Evolutionary conservation across 768 basidiomycete genomes (phyloP), one percentile per base, ranked within the genome.

Genomic region (Tylopilus cervinicoccineus): DNA sequence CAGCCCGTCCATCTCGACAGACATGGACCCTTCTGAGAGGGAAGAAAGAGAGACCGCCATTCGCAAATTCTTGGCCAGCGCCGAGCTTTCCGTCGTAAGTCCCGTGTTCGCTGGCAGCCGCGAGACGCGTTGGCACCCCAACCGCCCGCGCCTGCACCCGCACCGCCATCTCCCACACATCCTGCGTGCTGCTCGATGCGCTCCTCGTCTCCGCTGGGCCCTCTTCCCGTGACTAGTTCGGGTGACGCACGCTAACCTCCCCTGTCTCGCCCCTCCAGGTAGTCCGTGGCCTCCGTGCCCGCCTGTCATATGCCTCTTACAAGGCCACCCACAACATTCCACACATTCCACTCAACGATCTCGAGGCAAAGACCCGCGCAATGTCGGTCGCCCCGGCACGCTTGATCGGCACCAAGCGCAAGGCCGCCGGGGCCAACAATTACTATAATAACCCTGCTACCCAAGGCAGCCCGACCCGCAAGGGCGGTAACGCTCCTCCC

Each of bases 261-360:
- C 59, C 55, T 70, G 60, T 61, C 52, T 62, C 58, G 60, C 61
- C 32, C 48, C 42, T 52, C 50, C 72, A 92, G 89, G 80, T 92
- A 27, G 87, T 88, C 61, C 86, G 86, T 63, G 83, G 79, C 45
- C 76, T 93, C 48, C 82, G 90, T 52, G 77, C 88, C 58, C 84
- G 88, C 56, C 78, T 93, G 43, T 79, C 86, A 0, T 88, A 89
- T 68, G 89, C 89, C 20, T 84, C 85, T 2, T 90, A 86, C 76
- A 92, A 92, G 70, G 87, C 89, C 5, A 76, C 76, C 13, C 79
- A 88, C 66, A 86, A 88, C 64, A 69, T 87, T 47, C 72, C 83
- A 10, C 78, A 82, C 47, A 71, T 81, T 42, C 74, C 83, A 38
- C 70, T 90, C 41, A 76, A 77, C 59, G 87, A 90, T 53, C 77